Conservation (phyloP, 805 yeast genomes). For the Candida koratica region DNA sequence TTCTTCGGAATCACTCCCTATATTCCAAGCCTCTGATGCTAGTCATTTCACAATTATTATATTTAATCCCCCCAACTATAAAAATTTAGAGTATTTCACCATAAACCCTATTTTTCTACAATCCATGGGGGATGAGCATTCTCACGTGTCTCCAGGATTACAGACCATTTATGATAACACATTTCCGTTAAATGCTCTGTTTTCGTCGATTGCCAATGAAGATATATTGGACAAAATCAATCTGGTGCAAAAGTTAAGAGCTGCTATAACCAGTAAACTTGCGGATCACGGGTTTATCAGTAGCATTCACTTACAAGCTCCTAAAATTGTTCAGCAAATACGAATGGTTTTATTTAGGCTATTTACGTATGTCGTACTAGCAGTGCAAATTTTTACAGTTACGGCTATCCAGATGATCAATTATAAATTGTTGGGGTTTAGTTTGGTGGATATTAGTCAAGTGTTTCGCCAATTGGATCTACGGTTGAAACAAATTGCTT, state of each 20-base stretch:
- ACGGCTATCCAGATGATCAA: slow-evolving; percentile 26
- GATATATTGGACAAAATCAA: slow-evolving; percentile 32
- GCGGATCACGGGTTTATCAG: not conserved
- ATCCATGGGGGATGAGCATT: slow-evolving; percentile 27
- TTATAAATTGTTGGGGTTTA: slow-evolving; percentile 17
- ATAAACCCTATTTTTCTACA: slow-evolving; percentile 68
- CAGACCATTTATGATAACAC: slow-evolving; percentile 2
- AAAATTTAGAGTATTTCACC: slow-evolving; percentile 72
- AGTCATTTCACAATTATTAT: slow-evolving; percentile 19
- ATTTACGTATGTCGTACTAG: slow-evolving; percentile 5
- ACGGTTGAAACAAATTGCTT: slow-evolving; percentile 69
- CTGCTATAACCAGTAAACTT: slow-evolving; percentile 5
- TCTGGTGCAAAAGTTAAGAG: slow-evolving; percentile 21
- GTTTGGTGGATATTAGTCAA: slow-evolving; percentile 47
- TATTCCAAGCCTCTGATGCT: not conserved
- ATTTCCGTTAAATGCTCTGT: slow-evolving; percentile 8
- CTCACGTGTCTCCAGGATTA: not conserved
- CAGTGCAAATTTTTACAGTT: slow-evolving; percentile 18
- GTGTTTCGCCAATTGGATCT: slow-evolving; percentile 77
- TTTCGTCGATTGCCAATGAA: slow-evolving; percentile 26
- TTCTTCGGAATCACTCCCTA: slow-evolving; percentile 1
- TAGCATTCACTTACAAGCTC: not conserved
- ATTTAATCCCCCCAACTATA: slow-evolving; percentile 71
- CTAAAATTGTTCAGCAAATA: not conserved
- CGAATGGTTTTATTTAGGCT: not conserved